Evolutionary conservation across 2,329 filamentous ascomycete genomes (phyloP), one percentile per base, ranked within the genome.

Genomic region (Emmonsiellopsis sp.): DNA sequence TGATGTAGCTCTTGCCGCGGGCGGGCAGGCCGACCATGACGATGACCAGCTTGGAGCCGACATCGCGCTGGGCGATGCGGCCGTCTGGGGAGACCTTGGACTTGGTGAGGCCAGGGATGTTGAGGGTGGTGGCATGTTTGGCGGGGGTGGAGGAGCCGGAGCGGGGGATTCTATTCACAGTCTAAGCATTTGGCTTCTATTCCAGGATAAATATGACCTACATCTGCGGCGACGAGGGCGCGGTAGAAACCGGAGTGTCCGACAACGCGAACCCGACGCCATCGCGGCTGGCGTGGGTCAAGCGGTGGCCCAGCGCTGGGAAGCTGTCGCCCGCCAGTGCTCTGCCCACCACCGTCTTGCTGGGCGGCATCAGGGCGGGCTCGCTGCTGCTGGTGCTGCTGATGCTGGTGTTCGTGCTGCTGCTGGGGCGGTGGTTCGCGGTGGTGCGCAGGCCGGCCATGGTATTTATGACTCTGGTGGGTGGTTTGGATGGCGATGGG

Each of bases 11-110:
- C 75, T 98, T 98, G 67, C 93, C 93, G 64, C 93, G 80, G 8
- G 93, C 93, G 2, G 93, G 93, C 63, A 98, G 75, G 58, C 93
- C 93, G 56, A 98, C 93, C 93, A 98, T 98, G 68, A 98, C 84
- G 64, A 98, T 95, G 66, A 97, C 89, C 57, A 98, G 78, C 77
- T 98, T 98, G 41, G 93, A 87, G 49, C 91, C 93, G 49, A 98
- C 87, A 79, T 98, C 93, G 65, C 92, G 82, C 66, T 92, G 85
- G 53, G 93, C 86, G 62, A 98, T 98, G 63, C 89, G 84, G 61
- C 93, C 93, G 70, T 98, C 93, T 7, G 93, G 93, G 1, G 93
- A 98, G 48, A 95, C 89, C 66, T 89, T 89, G 56, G 92, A 97
- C 65, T 90, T 87, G 55, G 93, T 98, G 77, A 98, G 84, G 60